Base-by-base conservation (phyloP, 1,139 yeast species). In the Pichia sp. region DNA sequence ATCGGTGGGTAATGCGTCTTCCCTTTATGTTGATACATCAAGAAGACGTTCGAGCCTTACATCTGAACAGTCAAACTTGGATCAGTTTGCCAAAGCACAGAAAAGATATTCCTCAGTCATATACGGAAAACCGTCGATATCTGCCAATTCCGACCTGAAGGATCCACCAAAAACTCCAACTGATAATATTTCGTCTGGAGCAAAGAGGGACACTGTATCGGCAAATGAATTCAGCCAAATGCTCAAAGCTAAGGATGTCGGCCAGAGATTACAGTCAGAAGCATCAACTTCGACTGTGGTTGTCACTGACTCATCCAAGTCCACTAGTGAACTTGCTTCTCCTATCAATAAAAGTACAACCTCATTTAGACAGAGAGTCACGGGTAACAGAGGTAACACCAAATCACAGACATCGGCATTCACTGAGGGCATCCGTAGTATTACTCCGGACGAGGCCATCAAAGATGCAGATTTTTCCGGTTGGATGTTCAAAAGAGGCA, bases 401-500 rank as follows among this genome's bases (percentile, higher is more conserved):
- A 77, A 81, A 70, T 64, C 59, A 38, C 63, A 76, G 45, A 88
- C 97, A 0, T 80, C 95, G 1, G 98, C 97, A 0, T 91, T 91
- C 60, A 78, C 79, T 52, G 98, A 91, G 62, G 98, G 98, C 12
- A 83, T 91, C 32, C 69, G 88, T 50, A 68, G 64, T 16, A 69
- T 85, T 18, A 69, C 82, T 0, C 95, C 96, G 0, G 77, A 73
- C 44, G 86, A 85, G 31, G 83, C 97, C 0, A 74, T 82, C 33
- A 76, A 76, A 48, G 63, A 79, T 12, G 87, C 97, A 0, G 80
- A 72, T 40, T 76, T 67, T 52, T 78, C 87, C 37, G 99, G 99
- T 2, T 91, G 96, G 94, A 83, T 93, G 95, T 75, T 88, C 35
- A 91, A 91, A 58, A 77, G 85, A 47, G 94, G 96, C 24, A 85